Evolutionary conservation across 371 early-diverging fungal species (phyloP), one percentile per base, ranked within the genome.

Genomic region (Rhizomucor miehei): DNA sequence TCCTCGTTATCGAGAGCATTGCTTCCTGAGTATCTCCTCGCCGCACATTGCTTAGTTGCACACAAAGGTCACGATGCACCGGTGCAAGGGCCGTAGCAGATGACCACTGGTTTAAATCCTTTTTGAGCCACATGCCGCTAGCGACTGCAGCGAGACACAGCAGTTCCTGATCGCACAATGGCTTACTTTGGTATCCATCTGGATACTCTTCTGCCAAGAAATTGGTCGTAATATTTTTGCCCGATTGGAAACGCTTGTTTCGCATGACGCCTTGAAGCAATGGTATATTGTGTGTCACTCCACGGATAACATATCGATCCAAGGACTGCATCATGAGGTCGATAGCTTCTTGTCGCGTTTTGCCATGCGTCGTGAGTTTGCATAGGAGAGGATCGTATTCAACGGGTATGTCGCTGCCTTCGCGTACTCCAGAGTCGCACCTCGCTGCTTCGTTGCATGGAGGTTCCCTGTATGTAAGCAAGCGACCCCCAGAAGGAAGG

Each of bases 281-380:
- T 6, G 98, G 95, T 34, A 97, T 89, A 67, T 97, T 97, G 80
- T 95, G 96, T 1, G 94, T 95, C 5, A 97, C 95, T 48, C 90
- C 93, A 57, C 88, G 87, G 68, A 97, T 95, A 25, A 95, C 90
- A 64, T 95, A 94, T 41, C 67, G 79, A 71, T 95, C 95, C 51
- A 98, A 75, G 9, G 95, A 94, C 24, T 79, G 67, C 45, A 85
- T 66, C 95, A 96, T 94, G 29, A 60, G 71, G 38, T 79, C 66
- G 11, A 93, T 74, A 1, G 95, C 92, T 60, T 84, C 84, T 25
- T 81, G 71, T 47, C 99, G 84, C 0, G 87, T 91, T 5, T 72
- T 66, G 1, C 92, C 97, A 60, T 92, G 83, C 11, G 93, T 91
- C 56, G 85, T 89, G 29, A 98, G 82, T 81, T 98, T 95, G 65